phyloP scores from a whole-genome alignment of 2,329 filamentous ascomycete species.

The Paramyrothecium sp. region DNA sequence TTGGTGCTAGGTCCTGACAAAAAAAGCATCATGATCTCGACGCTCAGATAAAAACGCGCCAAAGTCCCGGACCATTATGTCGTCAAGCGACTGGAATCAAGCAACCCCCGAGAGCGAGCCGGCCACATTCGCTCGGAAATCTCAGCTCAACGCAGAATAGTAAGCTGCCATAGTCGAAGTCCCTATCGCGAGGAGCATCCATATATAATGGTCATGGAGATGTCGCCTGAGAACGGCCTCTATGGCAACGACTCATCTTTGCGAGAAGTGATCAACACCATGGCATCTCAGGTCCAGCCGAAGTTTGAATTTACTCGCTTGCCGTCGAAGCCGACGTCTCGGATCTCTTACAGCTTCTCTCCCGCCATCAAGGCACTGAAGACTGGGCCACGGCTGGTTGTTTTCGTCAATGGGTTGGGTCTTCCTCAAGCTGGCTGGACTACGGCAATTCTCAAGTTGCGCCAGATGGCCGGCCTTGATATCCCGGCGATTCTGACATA shows the following conservation, averaged over 20 bases:
- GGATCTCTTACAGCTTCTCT: not conserved
- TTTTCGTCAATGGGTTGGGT: constrained; percentile 21
- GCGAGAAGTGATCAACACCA: not conserved
- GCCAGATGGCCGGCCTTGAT: not conserved
- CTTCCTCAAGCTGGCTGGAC: constrained; percentile 16
- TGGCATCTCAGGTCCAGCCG: not conserved
- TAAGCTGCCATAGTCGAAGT: too few species aligned
- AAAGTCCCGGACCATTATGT: too few species aligned
- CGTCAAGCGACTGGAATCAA: too few species aligned
- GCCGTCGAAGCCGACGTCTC: not conserved
- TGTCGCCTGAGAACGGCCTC: too few species aligned
- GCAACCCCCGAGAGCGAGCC: too few species aligned
- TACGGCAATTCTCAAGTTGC: constrained; percentile 7
- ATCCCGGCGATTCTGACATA: constrained; percentile 48
- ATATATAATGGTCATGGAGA: too few species aligned
- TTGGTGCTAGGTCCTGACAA: not conserved
- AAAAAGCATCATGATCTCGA: too few species aligned
- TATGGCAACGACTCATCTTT: too few species aligned
- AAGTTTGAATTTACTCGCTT: not conserved
- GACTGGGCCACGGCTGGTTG: constrained; percentile 5
- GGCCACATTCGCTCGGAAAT: too few species aligned
- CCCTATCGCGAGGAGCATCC: too few species aligned
- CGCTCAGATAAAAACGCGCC: too few species aligned
- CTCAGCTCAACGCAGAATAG: too few species aligned
- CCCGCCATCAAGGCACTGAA: not conserved